A percentile compares a stretch with the other conserved stretches of the same genome.
These are phyloP conservation scores for Dillenia turbinata DNA, from an alignment of 164 flowering plant species.

Conservation along the genomic window DNA sequence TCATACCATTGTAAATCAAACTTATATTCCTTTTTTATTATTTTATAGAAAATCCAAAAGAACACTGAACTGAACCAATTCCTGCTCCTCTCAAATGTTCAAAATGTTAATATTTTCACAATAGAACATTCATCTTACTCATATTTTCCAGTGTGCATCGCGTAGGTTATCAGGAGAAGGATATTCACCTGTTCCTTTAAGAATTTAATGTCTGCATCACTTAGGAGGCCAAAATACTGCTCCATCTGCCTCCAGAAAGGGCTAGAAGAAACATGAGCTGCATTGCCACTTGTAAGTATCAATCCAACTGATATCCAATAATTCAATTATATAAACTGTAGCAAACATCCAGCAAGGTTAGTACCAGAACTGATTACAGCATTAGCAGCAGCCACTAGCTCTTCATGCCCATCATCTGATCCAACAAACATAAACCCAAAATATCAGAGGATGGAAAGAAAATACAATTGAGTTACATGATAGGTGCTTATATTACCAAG, in stretches of 20 bases:
- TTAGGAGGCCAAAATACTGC: constrained; percentile 56
- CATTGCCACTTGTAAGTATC: constrained; percentile 9
- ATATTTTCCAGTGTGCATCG: too few relatives aligned
- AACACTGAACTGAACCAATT: too few relatives aligned
- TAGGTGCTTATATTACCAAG: constrained; percentile 39
- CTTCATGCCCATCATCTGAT: constrained; percentile 74
- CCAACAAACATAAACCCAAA: constrained; percentile 34
- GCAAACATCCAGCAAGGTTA: not conserved
- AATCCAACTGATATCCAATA: constrained; percentile 6
- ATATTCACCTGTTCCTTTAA: constrained; percentile 66
- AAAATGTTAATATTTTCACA: too few relatives aligned
- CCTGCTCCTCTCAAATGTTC: too few relatives aligned
- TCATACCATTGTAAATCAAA: too few relatives aligned
- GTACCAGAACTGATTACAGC: constrained; percentile 59
- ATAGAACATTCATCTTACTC: too few relatives aligned
- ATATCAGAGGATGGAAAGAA: not conserved
- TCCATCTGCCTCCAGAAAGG: constrained; percentile 83
- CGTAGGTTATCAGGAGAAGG: not conserved
- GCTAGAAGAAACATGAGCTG: constrained; percentile 57
- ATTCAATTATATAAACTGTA: not conserved
- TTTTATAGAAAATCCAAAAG: too few relatives aligned
- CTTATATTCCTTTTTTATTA: too few relatives aligned
- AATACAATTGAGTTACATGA: not conserved
- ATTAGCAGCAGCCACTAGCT: constrained; percentile 76
- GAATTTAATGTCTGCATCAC: constrained; percentile 47